Percentiles rank a stretch among this genome's conserved stretches.
phyloP scores from a whole-genome alignment of 768 basidiomycete species.

The Kwoniella mangroviensis region DNA sequence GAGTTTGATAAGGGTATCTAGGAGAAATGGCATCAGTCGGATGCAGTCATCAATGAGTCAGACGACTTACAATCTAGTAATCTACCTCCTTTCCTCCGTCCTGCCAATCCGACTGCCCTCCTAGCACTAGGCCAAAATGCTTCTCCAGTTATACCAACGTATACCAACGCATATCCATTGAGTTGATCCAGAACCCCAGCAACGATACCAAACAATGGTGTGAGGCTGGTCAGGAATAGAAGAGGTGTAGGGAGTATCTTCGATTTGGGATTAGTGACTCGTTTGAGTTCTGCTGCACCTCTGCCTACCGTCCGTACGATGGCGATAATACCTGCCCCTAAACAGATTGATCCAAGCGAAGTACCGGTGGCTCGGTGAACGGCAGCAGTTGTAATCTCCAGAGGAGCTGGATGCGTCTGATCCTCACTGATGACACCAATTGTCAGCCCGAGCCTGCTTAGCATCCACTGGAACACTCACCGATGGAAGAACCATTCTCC shows the following conservation, averaged over 20 bases:
- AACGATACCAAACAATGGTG: slow-evolving; percentile 56
- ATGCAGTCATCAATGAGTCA: not conserved
- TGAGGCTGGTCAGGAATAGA: slow-evolving; percentile 48
- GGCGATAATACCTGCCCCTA: slow-evolving; percentile 78
- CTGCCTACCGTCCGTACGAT: slow-evolving; percentile 65
- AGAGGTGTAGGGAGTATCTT: slow-evolving; percentile 52
- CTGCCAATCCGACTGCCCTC: slow-evolving; percentile 64
- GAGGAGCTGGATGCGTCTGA: slow-evolving; percentile 28
- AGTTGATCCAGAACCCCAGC: slow-evolving; percentile 62
- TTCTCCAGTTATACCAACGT: slow-evolving; percentile 76
- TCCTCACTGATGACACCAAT: slow-evolving; percentile 37
- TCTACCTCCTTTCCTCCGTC: slow-evolving; percentile 49
- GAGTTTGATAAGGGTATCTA: slow-evolving; percentile 75
- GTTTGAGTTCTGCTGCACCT: slow-evolving; percentile 46
- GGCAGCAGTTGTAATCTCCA: slow-evolving; percentile 74
- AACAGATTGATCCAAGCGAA: slow-evolving; percentile 76
- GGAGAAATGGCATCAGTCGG: slow-evolving; percentile 37
- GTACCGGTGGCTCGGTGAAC: slow-evolving; percentile 78
- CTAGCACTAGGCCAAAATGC: slow-evolving; percentile 68
- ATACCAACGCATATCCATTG: slow-evolving; percentile 72
- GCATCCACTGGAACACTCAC: slow-evolving; percentile 57
- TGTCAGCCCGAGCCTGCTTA: not conserved
- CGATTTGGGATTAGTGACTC: slow-evolving; percentile 46
- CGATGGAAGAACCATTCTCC: slow-evolving; percentile 89
- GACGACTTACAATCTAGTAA: slow-evolving; percentile 58